Conservation (phyloP, 2,329 filamentous ascomycete genomes). For the Esteya vermicola region DNA sequence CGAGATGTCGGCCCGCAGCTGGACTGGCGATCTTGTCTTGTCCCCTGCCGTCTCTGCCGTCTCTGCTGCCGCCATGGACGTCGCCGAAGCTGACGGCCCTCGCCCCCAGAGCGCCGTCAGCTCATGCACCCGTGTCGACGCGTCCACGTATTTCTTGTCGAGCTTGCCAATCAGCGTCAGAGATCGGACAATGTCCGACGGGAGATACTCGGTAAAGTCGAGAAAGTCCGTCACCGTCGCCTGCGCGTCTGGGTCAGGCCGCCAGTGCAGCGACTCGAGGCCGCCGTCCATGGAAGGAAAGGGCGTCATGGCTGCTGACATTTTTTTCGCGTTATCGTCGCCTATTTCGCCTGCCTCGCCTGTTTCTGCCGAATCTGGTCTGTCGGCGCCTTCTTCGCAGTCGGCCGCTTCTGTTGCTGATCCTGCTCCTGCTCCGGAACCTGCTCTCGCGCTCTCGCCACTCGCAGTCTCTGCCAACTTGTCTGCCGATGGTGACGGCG, state of each 20-base stretch:
- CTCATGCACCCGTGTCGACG: slow-evolving; percentile 39
- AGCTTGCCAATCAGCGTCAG: slow-evolving; percentile 52
- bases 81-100: slow-evolving; percentile 24
- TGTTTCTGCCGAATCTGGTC: no score
- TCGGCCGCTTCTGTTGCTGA: no score
- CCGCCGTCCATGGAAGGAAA: slow-evolving; percentile 18
- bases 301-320: not conserved
- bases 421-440: no score
- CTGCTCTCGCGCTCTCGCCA: no score
- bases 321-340: no score
- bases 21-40: no score
- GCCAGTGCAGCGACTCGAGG: slow-evolving; percentile 31
- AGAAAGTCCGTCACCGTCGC: slow-evolving; percentile 58
- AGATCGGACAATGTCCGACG: slow-evolving; percentile 51
- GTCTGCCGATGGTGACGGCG: not conserved
- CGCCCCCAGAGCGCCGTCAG: slow-evolving; percentile 42
- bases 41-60: no score
- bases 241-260: slow-evolving; percentile 51
- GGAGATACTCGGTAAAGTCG: slow-evolving; percentile 56
- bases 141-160: slow-evolving; percentile 41
- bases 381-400: no score
- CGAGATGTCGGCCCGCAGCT: slow-evolving; percentile 47
- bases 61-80: slow-evolving; percentile 23
- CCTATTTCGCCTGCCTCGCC: not conserved
- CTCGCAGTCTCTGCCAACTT: no score